Base-by-base conservation (phyloP, 2,329 filamentous ascomycete genomes). In the Fonsecaea nubica region DNA sequence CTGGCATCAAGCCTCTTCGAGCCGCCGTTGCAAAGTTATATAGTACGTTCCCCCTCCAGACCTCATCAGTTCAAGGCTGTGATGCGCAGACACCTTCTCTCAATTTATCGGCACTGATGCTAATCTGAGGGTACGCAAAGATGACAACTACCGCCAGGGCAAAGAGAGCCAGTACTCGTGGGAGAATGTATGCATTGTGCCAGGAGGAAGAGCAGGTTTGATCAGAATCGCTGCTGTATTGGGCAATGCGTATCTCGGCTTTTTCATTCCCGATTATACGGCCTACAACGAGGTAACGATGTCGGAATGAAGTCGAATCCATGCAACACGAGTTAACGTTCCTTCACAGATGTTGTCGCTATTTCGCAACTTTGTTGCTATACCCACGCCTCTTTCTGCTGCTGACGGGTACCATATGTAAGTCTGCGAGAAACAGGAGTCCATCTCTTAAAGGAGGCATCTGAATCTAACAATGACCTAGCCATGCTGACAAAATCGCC, bases 181-280 rank as follows among this genome's bases (percentile, higher is more conserved):
- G 91, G 94, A 98, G 83, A 98, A 98, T 78, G 94, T 97, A 18
- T 93, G 92, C 77, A 96, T 98, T 77, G 94, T 98, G 3, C 94
- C 94, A 18, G 71, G 71, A 78, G 94, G 94, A 45, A 88, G 94
- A 74, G 94, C 94, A 38, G 94, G 94, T 57, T 83, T 98, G 80
- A 97, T 97, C 77, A 88, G 94, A 73, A 97, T 98, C 77, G 94
- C 94, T 21, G 94, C 94, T 59, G 93, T 98, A 5, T 81, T 98
- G 73, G 94, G 94, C 71, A 96, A 96, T 78, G 90, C 93, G 63
- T 96, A 96, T 76, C 84, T 97, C 69, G 92, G 90, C 50, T 97
- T 97, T 85, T 97, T 96, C 80, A 92, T 96, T 76, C 92, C 92
- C 54, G 91, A 97, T 78, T 97, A 97, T 81, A 97, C 93, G 2